Base-by-base conservation (phyloP, 495 filamentous ascomycete genomes). In the Aspergillus homomorphus region DNA sequence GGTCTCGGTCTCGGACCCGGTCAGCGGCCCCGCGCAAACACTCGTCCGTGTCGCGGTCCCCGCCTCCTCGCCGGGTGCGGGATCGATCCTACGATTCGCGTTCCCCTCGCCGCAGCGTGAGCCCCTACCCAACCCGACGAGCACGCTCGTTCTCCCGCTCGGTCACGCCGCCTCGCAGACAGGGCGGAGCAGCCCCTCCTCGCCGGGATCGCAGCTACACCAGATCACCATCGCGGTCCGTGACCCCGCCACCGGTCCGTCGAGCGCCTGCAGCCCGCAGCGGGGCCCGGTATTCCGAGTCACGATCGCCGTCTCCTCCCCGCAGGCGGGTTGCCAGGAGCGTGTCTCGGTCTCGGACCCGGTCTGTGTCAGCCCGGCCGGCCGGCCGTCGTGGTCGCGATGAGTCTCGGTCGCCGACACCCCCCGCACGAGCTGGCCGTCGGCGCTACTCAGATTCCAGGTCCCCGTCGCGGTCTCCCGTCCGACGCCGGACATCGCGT, bases 81-180 rank as follows among this genome's bases (percentile, higher is more conserved):
- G 64, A 62, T 15, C 64, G 65, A 18, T 71, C 67, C 28, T 61
- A 62, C 57, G 58, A 61, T 46, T 73, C 73, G 16, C 68, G 68
- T n/a, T 64, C 63, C 45, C 63, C 61, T 33, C 67, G 65, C 49
- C 69, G 67, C 19, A 66, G 65, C 28, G 63, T 57, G 46, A 73
- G 68, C 38, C 67, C 66, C 8, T 62, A 62, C 33, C 63, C 56
- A 5, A 53, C 62, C 28, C 66, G 33, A 38, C 33, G 33, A 38
- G 6, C 66, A 14, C 67, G 72, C n/a, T 72, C 72, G 1, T 33
- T 58, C 10, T 70, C 73, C 33, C 69, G 70, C 6, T 77, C 74
- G 20, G 68, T 71, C 49, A 69, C 66, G 0, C 74, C 72, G 3
- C 72, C 68, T 21, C 72, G 68, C 38, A 55, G 49, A 14, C 64